A percentile compares a stretch with the other conserved stretches of the same genome.
These are phyloP conservation scores for Dothideomycetidae sp. DNA, from an alignment of 2,329 filamentous ascomycete species.

Conservation along the genomic window DNA sequence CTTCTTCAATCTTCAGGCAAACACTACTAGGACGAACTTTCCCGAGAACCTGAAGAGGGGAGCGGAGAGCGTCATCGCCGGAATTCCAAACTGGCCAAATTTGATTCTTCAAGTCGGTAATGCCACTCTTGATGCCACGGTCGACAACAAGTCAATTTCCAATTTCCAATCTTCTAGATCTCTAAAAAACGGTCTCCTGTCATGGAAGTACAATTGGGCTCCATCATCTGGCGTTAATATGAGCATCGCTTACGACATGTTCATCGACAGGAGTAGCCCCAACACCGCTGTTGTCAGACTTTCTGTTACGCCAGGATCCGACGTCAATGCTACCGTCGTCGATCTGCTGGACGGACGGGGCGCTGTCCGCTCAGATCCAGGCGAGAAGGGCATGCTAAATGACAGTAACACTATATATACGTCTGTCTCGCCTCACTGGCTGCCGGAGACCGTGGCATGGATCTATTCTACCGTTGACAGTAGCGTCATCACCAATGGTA, in stretches of 20 bases:
- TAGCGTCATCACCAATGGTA: conserved; percentile 27
- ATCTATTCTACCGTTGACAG: conserved; percentile 38
- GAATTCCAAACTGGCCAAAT: conserved; percentile 54
- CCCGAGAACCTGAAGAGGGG: conserved; percentile 56
- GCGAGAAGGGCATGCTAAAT: conserved; percentile 40
- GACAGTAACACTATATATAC: conserved; percentile 44
- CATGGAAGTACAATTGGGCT: conserved; percentile 54
- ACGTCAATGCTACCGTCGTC: conserved; percentile 44
- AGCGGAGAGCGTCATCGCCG: conserved; percentile 55
- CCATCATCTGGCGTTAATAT: conserved; percentile 38
- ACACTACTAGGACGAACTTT: conserved; percentile 48
- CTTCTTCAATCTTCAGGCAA: conserved; percentile 48
- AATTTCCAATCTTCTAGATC: conserved; percentile 48
- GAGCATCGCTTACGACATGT: conserved; percentile 49
- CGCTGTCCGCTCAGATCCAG: conserved; percentile 49
- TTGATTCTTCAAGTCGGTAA: conserved; percentile 43
- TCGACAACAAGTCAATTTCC: conserved; percentile 43
- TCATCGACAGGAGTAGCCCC: conserved; percentile 48
- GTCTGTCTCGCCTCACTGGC: conserved; percentile 47
- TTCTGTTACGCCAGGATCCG: conserved; percentile 40
- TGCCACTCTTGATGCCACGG: conserved; percentile 45
- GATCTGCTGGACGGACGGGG: conserved; percentile 55
- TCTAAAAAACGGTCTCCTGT: conserved; percentile 47
- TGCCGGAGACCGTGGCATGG: conserved; percentile 49
- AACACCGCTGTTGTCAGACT: conserved; percentile 48